Conservation (phyloP, 306 rosid genomes). For the Corylus avellana region DNA sequence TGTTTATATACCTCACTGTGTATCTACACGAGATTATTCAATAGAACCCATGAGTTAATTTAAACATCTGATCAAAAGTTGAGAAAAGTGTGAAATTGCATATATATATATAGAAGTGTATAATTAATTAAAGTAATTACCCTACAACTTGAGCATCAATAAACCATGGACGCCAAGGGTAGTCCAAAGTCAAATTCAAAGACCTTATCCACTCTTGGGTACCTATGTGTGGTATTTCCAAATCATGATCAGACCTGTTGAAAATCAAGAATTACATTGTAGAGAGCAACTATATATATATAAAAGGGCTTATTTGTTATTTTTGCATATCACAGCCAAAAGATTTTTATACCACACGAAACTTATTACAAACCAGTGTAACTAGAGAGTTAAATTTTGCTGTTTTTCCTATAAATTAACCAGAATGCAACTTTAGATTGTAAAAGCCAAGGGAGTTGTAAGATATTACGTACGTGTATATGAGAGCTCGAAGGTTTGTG, state of each 20-base stretch:
- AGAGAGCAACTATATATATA: background rate
- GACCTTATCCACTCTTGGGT: background rate
- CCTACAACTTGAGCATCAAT: background rate
- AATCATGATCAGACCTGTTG: background rate
- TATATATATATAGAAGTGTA: no score
- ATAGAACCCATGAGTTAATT: no score
- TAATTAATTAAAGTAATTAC: background rate
- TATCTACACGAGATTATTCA: no score
- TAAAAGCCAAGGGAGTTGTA: background rate
- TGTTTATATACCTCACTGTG: no score
- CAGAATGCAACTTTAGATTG: no score
- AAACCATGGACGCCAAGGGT: background rate
- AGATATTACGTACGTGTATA: background rate
- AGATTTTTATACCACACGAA: no score
- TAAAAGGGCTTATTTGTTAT: background rate
- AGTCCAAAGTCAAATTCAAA: background rate
- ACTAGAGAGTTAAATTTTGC: no score
- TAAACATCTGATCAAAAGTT: no score
- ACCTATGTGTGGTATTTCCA: background rate
- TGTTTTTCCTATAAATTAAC: no score
- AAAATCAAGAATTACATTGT: background rate
- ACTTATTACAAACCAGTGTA: no score
- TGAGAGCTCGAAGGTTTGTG: background rate
- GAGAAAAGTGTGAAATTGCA: background rate
- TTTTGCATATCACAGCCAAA: no score